Conservation (phyloP, 2,329 filamentous ascomycete species). For the Claviceps fusiformis region DNA sequence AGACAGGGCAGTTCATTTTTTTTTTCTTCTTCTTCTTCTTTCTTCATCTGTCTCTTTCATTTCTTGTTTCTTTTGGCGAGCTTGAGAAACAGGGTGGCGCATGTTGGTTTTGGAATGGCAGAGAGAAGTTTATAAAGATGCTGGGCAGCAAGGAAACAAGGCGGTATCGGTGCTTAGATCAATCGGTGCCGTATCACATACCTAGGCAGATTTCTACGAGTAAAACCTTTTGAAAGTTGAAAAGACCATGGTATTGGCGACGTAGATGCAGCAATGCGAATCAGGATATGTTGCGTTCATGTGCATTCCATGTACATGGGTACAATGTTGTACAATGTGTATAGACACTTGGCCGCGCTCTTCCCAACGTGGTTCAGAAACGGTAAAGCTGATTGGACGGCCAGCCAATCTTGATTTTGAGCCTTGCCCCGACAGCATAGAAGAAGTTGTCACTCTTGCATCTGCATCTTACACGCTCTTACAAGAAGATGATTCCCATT, state of each 20-base stretch:
- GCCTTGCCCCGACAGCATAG: not conserved
- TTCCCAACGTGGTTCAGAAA: not conserved
- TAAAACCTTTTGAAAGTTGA: conserved; percentile 5
- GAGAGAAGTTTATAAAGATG: not conserved
- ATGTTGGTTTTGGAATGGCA: not conserved
- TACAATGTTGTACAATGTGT: too few relatives aligned
- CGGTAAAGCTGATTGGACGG: not conserved
- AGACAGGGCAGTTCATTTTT: too few relatives aligned
- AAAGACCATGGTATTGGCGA: not conserved
- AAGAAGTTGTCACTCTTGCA: too few relatives aligned
- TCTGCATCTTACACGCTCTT: too few relatives aligned
- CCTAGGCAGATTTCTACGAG: conserved; percentile 11
- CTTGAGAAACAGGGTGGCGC: not conserved
- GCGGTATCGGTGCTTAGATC: not conserved
- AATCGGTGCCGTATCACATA: conserved; percentile 3
- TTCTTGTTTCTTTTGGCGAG: not conserved
- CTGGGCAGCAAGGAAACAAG: not conserved
- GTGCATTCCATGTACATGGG: not conserved
- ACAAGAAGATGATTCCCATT: too few relatives aligned
- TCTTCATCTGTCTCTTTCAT: not conserved
- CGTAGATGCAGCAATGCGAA: not conserved
- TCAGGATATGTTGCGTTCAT: not conserved
- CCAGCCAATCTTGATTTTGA: not conserved
- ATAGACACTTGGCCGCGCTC: too few relatives aligned
- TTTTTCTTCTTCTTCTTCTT: not conserved